phyloP scores from a whole-genome alignment of 1,139 yeast species.

The Yamadazyma taylorii region DNA sequence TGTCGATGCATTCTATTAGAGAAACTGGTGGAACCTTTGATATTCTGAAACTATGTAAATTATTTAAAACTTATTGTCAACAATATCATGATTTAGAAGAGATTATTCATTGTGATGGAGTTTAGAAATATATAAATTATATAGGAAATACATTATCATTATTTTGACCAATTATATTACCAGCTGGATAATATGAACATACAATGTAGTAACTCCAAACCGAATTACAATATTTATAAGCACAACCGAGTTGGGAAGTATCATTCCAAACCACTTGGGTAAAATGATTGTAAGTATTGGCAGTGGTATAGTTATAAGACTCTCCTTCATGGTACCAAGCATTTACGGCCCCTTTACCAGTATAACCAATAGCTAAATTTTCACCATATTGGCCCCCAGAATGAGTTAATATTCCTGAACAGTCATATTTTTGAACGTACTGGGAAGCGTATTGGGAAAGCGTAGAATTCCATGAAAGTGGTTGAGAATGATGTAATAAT shows the following conservation, averaged over 20 bases:
- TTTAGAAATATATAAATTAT: constrained; percentile 8
- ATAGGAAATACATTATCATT: constrained; percentile 28
- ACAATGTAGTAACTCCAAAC: constrained; percentile 56
- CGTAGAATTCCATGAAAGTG: constrained; percentile 31
- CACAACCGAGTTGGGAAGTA: constrained; percentile 39
- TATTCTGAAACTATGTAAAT: constrained; percentile 56
- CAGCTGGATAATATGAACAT: constrained; percentile 62
- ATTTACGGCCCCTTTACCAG: constrained; percentile 27
- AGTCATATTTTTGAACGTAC: constrained; percentile 31
- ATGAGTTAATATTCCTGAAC: constrained; percentile 36
- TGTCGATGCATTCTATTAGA: constrained; percentile 93
- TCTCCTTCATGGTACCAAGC: constrained; percentile 42
- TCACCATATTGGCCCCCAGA: constrained; percentile 40
- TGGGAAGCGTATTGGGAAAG: constrained; percentile 30
- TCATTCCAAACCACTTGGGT: constrained; percentile 43
- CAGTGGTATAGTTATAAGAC: constrained; percentile 26
- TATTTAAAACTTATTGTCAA: constrained; percentile 64
- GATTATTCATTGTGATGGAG: constrained; percentile 27
- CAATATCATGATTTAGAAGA: constrained; percentile 30
- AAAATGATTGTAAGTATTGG: constrained; percentile 36
- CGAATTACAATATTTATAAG: constrained; percentile 38
- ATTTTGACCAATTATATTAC: constrained; percentile 50
- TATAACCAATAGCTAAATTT: constrained; percentile 39
- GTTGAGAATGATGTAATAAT: constrained; percentile 27
- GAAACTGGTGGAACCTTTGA: constrained; percentile 90